Conservation (phyloP, 1,284 basidiomycete genomes). For the Agaricales sp. region DNA sequence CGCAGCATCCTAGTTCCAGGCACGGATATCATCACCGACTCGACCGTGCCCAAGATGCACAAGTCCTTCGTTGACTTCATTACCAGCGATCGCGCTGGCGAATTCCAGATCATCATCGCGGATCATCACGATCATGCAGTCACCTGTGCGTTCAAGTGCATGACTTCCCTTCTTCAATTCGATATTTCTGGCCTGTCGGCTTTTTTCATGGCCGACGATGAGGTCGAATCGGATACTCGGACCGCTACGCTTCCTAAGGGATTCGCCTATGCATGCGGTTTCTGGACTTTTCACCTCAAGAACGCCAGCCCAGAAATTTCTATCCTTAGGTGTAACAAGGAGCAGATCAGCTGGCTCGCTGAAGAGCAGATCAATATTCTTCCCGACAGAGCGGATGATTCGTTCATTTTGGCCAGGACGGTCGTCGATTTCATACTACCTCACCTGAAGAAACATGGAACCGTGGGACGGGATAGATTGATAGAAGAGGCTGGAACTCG, state of each 20-base stretch:
- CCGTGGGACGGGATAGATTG: not conserved
- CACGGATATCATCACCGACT: no score
- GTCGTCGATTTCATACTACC: not conserved
- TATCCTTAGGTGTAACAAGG: no score
- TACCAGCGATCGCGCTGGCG: not conserved
- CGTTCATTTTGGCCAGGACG: not conserved
- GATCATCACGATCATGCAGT: no score
- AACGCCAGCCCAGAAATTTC: no score
- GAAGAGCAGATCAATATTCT: not conserved
- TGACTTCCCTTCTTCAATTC: not conserved
- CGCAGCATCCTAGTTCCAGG: no score
- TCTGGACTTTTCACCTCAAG: no score
- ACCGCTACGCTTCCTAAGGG: no score
- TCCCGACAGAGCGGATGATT: not conserved
- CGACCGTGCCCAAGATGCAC: not conserved
- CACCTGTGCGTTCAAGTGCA: no score
- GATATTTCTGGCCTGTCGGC: not conserved
- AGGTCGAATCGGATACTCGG: no score
- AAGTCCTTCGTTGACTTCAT: not conserved
- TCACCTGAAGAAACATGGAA: not conserved
- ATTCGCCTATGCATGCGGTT: no score
- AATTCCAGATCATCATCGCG: not conserved
- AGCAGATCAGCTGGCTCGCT: not conserved
- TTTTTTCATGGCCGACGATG: no score
- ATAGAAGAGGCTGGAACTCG: no score